Percentiles rank a stretch among this genome's conserved stretches.
phyloP scores from a whole-genome alignment of 257 asterid genomes.

The Nicotiana tomentosiformis region DNA sequence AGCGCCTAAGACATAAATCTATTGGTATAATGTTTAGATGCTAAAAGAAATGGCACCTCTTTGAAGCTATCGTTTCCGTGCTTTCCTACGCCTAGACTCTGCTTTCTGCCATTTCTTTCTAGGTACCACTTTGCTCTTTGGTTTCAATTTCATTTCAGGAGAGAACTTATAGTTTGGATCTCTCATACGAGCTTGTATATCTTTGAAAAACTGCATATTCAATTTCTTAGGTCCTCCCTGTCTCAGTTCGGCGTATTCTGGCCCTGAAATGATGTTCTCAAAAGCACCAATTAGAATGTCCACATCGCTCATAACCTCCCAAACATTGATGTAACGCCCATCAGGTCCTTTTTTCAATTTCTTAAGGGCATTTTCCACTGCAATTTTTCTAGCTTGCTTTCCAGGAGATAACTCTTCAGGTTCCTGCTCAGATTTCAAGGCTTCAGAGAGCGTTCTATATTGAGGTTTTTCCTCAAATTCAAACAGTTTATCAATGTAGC shows the following conservation, averaged over 20 bases:
- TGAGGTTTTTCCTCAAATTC: slow-evolving; percentile 83
- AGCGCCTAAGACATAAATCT: not conserved
- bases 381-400: slow-evolving; percentile 75
- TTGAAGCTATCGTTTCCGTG: slow-evolving; percentile 50
- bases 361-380: slow-evolving; percentile 85
- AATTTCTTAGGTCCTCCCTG: slow-evolving; percentile 82
- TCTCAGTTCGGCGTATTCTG: slow-evolving; percentile 86
- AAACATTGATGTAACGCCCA: slow-evolving; percentile 79
- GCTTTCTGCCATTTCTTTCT: slow-evolving; percentile 85
- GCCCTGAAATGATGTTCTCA: slow-evolving; percentile 84
- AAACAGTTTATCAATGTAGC: slow-evolving; percentile 57
- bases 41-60: not conserved
- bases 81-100: slow-evolving; percentile 78
- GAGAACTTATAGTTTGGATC: slow-evolving; percentile 86
- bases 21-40: not conserved
- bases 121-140: slow-evolving; percentile 70
- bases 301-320: slow-evolving; percentile 96
- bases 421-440: slow-evolving; percentile 73
- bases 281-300: slow-evolving; percentile 85
- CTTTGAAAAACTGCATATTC: slow-evolving; percentile 81
- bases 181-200: slow-evolving; percentile 86
- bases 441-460: slow-evolving; percentile 60
- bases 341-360: slow-evolving; percentile 89
- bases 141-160: slow-evolving; percentile 79
- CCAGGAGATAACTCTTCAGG: slow-evolving; percentile 85